Percentiles rank a stretch among this genome's conserved stretches.
Evolutionary conservation across 192 early-diverging fungal species (phyloP).

Genomic region (Jimgerdemannia flammicorona): DNA sequence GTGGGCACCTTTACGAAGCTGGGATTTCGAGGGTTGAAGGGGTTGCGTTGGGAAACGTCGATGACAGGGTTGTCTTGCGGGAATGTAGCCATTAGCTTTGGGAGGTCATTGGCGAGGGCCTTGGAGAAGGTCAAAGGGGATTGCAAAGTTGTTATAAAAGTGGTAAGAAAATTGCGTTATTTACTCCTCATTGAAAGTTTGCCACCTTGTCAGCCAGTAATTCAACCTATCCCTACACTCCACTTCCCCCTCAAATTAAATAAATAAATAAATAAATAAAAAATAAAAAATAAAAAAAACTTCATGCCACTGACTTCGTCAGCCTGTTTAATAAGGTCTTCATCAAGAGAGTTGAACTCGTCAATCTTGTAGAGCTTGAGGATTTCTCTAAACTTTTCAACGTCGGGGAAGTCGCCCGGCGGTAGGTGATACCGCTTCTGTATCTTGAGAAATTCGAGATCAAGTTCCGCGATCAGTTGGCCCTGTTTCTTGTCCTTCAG

Average conservation of each 20-base stretch:
- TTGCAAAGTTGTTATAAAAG: too few species aligned
- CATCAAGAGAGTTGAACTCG: slow-evolving; percentile 73
- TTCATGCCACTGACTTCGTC: slow-evolving; percentile 50
- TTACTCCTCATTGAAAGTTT: too few species aligned
- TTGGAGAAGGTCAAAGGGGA: background rate
- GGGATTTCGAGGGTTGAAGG: slow-evolving; percentile 34
- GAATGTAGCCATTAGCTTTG: slow-evolving; percentile 72
- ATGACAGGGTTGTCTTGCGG: slow-evolving; percentile 73
- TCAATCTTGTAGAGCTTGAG: slow-evolving; percentile 75
- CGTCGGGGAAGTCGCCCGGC: slow-evolving; percentile 82
- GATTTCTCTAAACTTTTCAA: slow-evolving; percentile 64
- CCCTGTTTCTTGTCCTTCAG: slow-evolving; percentile 74
- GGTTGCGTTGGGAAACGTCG: slow-evolving; percentile 52
- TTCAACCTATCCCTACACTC: too few species aligned
- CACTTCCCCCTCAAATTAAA: too few species aligned
- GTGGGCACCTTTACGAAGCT: background rate
- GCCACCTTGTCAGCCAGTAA: too few species aligned
- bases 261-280: too few species aligned
- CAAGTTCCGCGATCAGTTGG: slow-evolving; percentile 66
- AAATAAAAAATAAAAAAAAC: too few species aligned
- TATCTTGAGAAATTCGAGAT: slow-evolving; percentile 72
- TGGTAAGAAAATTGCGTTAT: too few species aligned
- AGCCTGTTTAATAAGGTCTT: slow-evolving; percentile 56
- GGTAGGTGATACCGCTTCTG: slow-evolving; percentile 67
- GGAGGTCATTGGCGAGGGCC: slow-evolving; percentile 70